phyloP scores from a whole-genome alignment of 305 asterid species.

The Plantago lanceolata region DNA sequence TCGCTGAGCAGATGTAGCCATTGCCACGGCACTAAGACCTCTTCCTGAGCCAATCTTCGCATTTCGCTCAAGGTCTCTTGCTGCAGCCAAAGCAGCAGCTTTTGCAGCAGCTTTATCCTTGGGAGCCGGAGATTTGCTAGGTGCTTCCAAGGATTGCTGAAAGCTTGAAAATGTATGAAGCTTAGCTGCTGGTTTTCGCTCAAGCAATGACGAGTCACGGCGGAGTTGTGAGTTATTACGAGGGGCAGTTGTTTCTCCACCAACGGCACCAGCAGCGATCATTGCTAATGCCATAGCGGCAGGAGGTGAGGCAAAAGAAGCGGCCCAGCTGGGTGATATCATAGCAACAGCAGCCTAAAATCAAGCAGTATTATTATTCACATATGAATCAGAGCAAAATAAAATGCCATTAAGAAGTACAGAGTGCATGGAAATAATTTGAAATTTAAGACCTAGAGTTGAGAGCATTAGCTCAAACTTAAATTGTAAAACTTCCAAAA shows the following conservation, averaged over 20 bases:
- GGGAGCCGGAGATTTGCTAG: slow-evolving; percentile 65
- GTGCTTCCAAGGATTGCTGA: slow-evolving; percentile 79
- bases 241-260: slow-evolving; percentile 76
- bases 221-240: slow-evolving; percentile 59
- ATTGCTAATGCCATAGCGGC: slow-evolving; percentile 98
- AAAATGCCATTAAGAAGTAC: slow-evolving; percentile 8
- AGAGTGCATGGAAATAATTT: slow-evolving; percentile 14
- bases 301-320: slow-evolving; percentile 99
- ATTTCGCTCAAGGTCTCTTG: slow-evolving; percentile 97
- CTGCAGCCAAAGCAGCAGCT: slow-evolving; percentile 99
- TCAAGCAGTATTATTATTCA: slow-evolving; percentile 14
- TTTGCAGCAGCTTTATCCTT: slow-evolving; percentile 98
- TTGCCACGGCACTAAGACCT: slow-evolving; percentile 99
- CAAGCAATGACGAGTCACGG: slow-evolving; percentile 91
- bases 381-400: slow-evolving; percentile 22
- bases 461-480: not conserved
- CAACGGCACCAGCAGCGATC: slow-evolving; percentile 99
- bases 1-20: slow-evolving; percentile 96
- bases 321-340: slow-evolving; percentile 99
- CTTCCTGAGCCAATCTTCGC: slow-evolving; percentile 99
- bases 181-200: slow-evolving; percentile 67
- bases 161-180: slow-evolving; percentile 95
- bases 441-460: too few species aligned
- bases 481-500: not conserved
- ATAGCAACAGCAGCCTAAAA: slow-evolving; percentile 91